Evolutionary conservation across 2,329 filamentous ascomycete species (phyloP).

Genomic region (Ophiostoma triangulosporum): DNA sequence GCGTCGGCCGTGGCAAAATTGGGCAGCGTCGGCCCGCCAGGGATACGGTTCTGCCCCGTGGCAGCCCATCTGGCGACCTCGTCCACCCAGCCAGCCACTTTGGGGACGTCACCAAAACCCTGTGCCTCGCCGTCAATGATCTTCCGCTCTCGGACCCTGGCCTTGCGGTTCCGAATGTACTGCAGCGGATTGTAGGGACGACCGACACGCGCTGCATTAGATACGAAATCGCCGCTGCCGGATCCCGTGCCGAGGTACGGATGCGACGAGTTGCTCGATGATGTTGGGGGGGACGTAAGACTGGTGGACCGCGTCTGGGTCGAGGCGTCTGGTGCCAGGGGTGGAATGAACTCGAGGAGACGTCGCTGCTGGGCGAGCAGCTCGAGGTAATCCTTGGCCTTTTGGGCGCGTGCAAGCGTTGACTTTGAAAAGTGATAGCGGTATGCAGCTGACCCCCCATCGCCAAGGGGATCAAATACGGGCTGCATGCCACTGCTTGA

Average conservation of each 20-base stretch:
- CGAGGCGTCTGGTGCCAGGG: conserved; percentile 39
- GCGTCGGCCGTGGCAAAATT: conserved; percentile 33
- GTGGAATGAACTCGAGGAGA: conserved; percentile 65
- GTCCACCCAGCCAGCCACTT: conserved; percentile 66
- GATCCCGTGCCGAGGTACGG: conserved; percentile 17
- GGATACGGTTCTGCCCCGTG: conserved; percentile 18
- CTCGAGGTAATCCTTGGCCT: conserved; percentile 74
- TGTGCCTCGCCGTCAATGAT: conserved; percentile 60
- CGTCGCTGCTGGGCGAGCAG: conserved; percentile 73
- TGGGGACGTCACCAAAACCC: conserved; percentile 62
- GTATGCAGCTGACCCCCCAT: conserved; percentile 23
- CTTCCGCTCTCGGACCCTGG: conserved; percentile 64
- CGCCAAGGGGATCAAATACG: conserved; percentile 9
- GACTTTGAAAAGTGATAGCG: conserved; percentile 61
- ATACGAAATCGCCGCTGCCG: not conserved
- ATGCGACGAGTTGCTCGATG: conserved; percentile 9
- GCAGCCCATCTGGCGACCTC: conserved; percentile 41
- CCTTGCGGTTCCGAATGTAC: conserved; percentile 79
- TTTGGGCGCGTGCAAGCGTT: conserved; percentile 70
- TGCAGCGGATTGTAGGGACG: conserved; percentile 84
- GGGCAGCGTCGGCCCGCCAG: conserved; percentile 24
- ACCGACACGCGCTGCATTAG: conserved; percentile 31
- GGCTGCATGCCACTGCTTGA: conserved; percentile 33
- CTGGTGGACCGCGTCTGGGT: conserved; percentile 26
- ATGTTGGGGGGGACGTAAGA: conserved; percentile 27